Base-by-base conservation (phyloP, 352 stramenopile species). In the Phytophthora litchii region DNA sequence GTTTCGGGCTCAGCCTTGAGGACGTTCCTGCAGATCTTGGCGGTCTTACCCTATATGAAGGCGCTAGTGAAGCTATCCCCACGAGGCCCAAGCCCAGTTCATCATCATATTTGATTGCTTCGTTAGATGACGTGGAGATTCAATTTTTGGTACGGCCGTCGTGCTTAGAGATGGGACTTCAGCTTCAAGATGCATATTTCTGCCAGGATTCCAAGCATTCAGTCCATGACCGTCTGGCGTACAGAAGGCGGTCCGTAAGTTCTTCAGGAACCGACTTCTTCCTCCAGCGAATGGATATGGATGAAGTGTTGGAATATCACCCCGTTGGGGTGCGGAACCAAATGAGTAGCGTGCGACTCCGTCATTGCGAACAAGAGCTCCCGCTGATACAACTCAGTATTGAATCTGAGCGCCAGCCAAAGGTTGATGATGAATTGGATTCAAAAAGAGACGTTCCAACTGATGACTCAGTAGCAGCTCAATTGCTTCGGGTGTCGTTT, bases 311-410 rank as follows among this genome's bases (percentile, higher is more conserved):
- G 17, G 67, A 68, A 45, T 83, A 89, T 35, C 83, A 92, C 51
- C 79, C 78, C 6, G 54, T 63, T 21, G 82, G 72, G 19, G 74
- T 83, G 14, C 70, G 65, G 14, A 64, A 83, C 12, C 74, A 92
- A 57, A 94, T 95, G 77, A 93, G 74, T 29, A 86, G 79, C 46
- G 79, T 93, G 10, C 67, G 73, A 11, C 68, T 94, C n/a, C 76
- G 70, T 8, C 47, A 87, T 23, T 94, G 84, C 29, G 84, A 94
- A 48, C 75, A 49, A 11, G 74, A 86, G 27, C 60, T 95, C 7
- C 86, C 84, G 2, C 36, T 95, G 35, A 77, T 93, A 29, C 78
- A 88, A 19, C 64, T 91, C 3, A 78, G 70, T 16, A 74, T 91
- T 42, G 81, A 90, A 38, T 73, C 82, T 9, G 72, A 78, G 31